Percentiles rank a stretch among this genome's conserved stretches.
Conservation (phyloP, 345 rosid genomes). For the Euclidium syriacum region DNA sequence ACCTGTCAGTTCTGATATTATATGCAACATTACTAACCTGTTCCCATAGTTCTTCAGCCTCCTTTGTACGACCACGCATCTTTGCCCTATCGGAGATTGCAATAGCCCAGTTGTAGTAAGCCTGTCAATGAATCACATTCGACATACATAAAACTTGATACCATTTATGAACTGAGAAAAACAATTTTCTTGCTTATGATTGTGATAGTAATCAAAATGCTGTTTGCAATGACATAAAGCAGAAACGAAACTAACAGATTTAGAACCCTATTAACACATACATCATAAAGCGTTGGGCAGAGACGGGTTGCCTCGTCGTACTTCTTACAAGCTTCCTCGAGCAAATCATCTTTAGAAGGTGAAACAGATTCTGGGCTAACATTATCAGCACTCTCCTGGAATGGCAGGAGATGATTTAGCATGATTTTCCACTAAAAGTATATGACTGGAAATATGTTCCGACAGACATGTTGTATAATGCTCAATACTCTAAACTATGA, state of each 20-base stretch:
- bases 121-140: slow-evolving; percentile 45
- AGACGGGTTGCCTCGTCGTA: slow-evolving; percentile 90
- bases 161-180: not conserved
- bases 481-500: not conserved
- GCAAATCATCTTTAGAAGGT: slow-evolving; percentile 93
- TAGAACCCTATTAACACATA: slow-evolving; percentile 32
- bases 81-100: slow-evolving; percentile 99
- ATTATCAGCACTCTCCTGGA: slow-evolving; percentile 96
- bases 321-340: slow-evolving; percentile 96
- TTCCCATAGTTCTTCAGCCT: slow-evolving; percentile 98
- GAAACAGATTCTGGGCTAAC: slow-evolving; percentile 85
- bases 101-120: slow-evolving; percentile 99
- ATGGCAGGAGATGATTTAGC: not conserved
- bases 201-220: not conserved
- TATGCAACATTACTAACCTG: slow-evolving; percentile 42
- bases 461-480: not conserved
- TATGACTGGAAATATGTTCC: not conserved
- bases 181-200: not conserved
- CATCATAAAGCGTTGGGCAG: slow-evolving; percentile 95
- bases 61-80: slow-evolving; percentile 99
- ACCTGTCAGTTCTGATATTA: not conserved
- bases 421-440: not conserved
- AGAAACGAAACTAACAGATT: slow-evolving; percentile 6
- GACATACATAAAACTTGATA: slow-evolving; percentile 6
- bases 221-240: not conserved